Conservation (phyloP, 192 early-diverging fungal genomes). For the Backusella psychrophila region DNA sequence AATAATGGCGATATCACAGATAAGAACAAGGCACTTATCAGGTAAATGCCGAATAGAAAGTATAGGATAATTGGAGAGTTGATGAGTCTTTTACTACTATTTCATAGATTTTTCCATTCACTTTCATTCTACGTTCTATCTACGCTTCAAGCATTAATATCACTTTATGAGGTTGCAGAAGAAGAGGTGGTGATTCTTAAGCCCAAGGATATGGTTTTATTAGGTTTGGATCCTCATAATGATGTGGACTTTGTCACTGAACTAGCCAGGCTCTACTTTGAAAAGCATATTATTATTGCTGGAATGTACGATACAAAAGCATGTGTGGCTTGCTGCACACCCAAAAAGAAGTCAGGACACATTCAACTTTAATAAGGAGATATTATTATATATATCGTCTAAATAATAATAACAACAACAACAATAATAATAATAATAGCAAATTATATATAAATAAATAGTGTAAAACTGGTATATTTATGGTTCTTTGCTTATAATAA, state of each 20-base stretch:
- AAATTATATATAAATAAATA: not conserved
- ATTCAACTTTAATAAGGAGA: not conserved
- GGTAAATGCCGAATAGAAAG: conserved; percentile 7
- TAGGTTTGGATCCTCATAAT: conserved; percentile 42
- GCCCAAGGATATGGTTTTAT: conserved; percentile 35
- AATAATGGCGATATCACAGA: not conserved
- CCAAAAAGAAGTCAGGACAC: conserved; percentile 6
- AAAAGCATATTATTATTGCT: conserved; percentile 30
- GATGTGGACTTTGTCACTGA: conserved; percentile 43
- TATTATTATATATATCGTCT: not conserved
- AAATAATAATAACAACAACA: not conserved
- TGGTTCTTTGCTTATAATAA: not conserved
- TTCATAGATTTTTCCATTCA: conserved; percentile 39
- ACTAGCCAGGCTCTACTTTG: conserved; percentile 45
- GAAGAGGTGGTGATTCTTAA: conserved; percentile 20
- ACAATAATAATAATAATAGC: not conserved
- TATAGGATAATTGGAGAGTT: not conserved
- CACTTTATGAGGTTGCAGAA: conserved; percentile 28
- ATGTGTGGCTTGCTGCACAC: not conserved
- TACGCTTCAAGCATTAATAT: conserved; percentile 28
- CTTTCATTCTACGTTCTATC: conserved; percentile 35
- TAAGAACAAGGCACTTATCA: not conserved
- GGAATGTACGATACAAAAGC: conserved; percentile 5
- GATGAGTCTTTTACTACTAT: too few species aligned
- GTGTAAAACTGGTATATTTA: not conserved